Conservation (phyloP, 2,329 filamentous ascomycete species). For the Fusarium oxysporum region DNA sequence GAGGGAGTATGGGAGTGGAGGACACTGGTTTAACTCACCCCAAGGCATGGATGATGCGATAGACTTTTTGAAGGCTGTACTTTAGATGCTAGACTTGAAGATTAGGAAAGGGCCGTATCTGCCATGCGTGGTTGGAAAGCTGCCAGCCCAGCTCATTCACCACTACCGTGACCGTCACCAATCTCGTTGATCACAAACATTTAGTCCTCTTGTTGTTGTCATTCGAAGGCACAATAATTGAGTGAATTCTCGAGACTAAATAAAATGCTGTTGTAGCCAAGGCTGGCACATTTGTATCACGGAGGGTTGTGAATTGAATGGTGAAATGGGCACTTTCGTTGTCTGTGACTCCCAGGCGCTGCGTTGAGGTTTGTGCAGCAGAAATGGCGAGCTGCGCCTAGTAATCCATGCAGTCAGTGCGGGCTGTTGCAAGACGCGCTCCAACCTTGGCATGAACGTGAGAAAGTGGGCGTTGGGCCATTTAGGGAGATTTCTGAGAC, state of each 20-base stretch:
- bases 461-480: not conserved
- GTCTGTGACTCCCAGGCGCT: rapidly evolving
- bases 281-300: not conserved
- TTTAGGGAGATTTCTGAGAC: not conserved
- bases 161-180: rapidly evolving
- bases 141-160: not conserved
- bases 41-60: conserved; percentile 57
- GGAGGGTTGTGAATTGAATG: not conserved
- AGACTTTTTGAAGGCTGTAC: conserved; percentile 45
- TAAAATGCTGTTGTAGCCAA: not conserved
- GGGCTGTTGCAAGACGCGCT: not conserved
- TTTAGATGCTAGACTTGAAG: not conserved
- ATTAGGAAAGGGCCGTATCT: rapidly evolving
- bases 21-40: conserved; percentile 60
- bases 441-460: not conserved
- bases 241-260: too few species aligned
- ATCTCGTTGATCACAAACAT: not conserved
- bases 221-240: rapidly evolving
- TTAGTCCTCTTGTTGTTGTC: not conserved
- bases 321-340: not conserved
- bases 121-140: not conserved
- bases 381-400: not conserved
- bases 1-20: conserved; percentile 57
- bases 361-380: not conserved
- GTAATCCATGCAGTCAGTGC: not conserved